Evolutionary conservation across 306 rosid species (phyloP).

Genomic region (Quillaja saponaria): DNA sequence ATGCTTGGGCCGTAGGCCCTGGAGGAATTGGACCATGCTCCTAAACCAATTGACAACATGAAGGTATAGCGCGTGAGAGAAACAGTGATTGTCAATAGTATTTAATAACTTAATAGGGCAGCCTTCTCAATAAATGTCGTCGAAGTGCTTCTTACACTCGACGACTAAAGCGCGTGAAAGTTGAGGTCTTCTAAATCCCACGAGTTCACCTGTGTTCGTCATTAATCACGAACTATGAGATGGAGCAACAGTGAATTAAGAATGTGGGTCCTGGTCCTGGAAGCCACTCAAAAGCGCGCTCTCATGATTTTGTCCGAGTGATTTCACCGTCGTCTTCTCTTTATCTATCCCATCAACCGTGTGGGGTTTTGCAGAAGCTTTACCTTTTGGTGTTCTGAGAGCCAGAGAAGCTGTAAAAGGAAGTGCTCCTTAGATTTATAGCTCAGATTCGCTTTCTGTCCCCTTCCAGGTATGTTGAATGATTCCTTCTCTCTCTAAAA

Average conservation of each 20-base stretch:
- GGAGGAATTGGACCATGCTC: too few species aligned
- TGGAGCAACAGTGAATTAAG: conserved; percentile 9
- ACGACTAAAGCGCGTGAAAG: conserved; percentile 26
- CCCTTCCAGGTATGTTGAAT: conserved; percentile 57
- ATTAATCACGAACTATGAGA: background rate
- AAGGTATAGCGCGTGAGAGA: too few species aligned
- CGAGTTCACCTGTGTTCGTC: conserved; percentile 25
- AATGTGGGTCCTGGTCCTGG: conserved; percentile 34
- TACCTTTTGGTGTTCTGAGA: conserved; percentile 40
- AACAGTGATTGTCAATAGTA: too few species aligned
- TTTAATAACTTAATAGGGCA: too few species aligned
- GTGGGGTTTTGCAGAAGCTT: conserved; percentile 43
- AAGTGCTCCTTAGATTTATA: conserved; percentile 45
- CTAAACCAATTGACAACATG: too few species aligned
- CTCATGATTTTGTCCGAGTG: conserved; percentile 5
- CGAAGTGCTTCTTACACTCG: background rate
- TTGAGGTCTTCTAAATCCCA: conserved; percentile 34
- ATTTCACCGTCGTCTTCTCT: conserved; percentile 33
- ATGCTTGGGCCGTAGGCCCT: too few species aligned
- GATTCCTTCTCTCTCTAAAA: conserved; percentile 39
- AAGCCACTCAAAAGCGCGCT: background rate
- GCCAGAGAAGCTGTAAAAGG: conserved; percentile 41
- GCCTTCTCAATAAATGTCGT: background rate
- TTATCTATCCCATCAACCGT: conserved; percentile 30
- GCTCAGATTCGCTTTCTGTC: conserved; percentile 60